Conservation (phyloP, 2,329 filamentous ascomycete species). For the Acrocalymma vagum region DNA sequence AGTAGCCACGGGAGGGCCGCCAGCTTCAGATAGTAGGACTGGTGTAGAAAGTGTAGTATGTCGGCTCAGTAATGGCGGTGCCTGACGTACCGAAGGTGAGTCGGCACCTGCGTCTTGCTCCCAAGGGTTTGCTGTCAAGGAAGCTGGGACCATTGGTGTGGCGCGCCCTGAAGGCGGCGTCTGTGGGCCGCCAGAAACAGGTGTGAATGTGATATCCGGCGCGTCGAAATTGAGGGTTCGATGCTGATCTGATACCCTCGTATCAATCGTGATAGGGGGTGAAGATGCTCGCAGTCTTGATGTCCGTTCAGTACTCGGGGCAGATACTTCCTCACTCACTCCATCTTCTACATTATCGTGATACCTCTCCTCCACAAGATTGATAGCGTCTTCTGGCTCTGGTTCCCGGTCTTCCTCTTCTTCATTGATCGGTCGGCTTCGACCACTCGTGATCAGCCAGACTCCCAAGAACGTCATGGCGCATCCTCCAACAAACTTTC, state of each 20-base stretch:
- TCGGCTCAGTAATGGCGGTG: slow-evolving; percentile 21
- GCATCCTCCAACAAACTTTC: slow-evolving; percentile 90
- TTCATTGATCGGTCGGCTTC: slow-evolving; percentile 66
- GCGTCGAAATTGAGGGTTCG: too few relatives aligned
- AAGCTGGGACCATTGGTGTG: slow-evolving; percentile 25
- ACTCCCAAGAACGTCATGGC: slow-evolving; percentile 93
- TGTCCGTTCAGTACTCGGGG: slow-evolving; percentile 27
- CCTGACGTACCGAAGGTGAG: slow-evolving; percentile 5
- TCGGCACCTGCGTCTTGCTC: slow-evolving; percentile 15
- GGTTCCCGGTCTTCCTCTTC: slow-evolving; percentile 60
- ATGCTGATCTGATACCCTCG: too few relatives aligned
- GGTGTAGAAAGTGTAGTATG: slow-evolving; percentile 37
- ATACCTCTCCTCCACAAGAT: slow-evolving; percentile 50
- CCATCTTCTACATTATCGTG: slow-evolving; percentile 36
- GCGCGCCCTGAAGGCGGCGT: slow-evolving; percentile 11
- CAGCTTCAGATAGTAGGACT: slow-evolving; percentile 37
- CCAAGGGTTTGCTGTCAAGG: slow-evolving; percentile 41
- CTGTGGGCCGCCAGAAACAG: slow-evolving; percentile 13
- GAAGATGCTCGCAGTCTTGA: slow-evolving; percentile 35
- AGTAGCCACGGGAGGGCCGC: slow-evolving; percentile 17
- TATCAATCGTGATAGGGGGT: slow-evolving; percentile 25
- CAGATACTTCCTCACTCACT: slow-evolving; percentile 7
- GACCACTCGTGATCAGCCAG: slow-evolving; percentile 93
- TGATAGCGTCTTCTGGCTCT: slow-evolving; percentile 53
- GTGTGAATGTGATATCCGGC: slow-evolving; percentile 32